Evolutionary conservation across 805 yeast genomes (phyloP).

Genomic region (Saccharomycopsis selenospora): DNA sequence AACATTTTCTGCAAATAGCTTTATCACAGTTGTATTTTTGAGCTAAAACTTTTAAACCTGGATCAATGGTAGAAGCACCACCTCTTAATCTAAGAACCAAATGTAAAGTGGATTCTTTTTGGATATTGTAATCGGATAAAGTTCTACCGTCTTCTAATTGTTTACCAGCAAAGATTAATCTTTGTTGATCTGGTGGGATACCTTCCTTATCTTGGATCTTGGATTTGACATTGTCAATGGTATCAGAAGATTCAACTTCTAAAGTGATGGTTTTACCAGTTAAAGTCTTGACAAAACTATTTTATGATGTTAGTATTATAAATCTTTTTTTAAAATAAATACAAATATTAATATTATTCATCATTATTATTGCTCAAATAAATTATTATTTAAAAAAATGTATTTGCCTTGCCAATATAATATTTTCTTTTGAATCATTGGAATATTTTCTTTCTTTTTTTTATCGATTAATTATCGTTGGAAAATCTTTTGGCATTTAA

Average conservation of each 20-base stretch:
- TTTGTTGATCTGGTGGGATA: conserved; percentile 99
- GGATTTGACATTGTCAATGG: conserved; percentile 97
- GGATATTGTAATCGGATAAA: conserved; percentile 98
- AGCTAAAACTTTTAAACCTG: conserved; percentile 98
- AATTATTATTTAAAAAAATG: too few species aligned
- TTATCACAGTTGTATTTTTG: conserved; percentile 99
- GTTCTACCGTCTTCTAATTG: conserved; percentile 99
- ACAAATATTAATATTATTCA: too few species aligned
- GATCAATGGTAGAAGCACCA: conserved; percentile 87
- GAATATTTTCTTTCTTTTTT: too few species aligned
- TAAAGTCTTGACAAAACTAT: conserved; percentile 72
- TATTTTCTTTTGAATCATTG: too few species aligned
- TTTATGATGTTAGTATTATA: conserved; percentile 19
- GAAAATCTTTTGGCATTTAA: too few species aligned
- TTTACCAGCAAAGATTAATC: conserved; percentile 99
- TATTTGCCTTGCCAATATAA: too few species aligned
- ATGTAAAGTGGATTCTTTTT: conserved; percentile 97
- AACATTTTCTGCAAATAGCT: conserved; percentile 98
- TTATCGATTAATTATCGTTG: too few species aligned
- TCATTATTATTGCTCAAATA: too few species aligned
- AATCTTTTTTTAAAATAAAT: too few species aligned
- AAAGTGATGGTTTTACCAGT: conserved; percentile 94
- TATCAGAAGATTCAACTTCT: conserved; percentile 98
- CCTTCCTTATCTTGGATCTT: conserved; percentile 99
- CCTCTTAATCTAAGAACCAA: conserved; percentile 96